Base-by-base conservation (phyloP, 73 alveolate species). In the Paramecium pentaurelia region DNA sequence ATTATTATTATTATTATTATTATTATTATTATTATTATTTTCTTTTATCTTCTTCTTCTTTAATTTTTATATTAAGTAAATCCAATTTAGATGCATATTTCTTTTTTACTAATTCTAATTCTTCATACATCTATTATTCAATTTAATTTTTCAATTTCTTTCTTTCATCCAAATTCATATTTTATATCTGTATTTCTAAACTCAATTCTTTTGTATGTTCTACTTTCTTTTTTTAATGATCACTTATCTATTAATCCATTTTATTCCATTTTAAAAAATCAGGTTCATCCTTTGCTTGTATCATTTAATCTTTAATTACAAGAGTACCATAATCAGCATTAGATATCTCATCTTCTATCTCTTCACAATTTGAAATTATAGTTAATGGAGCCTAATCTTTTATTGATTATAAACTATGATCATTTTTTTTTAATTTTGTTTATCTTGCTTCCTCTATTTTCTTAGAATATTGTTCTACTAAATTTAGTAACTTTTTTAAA, bases 251-350 rank as follows among this genome's bases (percentile, higher is more conserved):
- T 64, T 64, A 34, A 32, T 64, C 84, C 16, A 64, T 11, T 64
- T 64, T 64, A 64, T 64, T 64, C 84, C 84, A 64, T 27, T 64
- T 64, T 9, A 64, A 64, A n/a, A 64, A 64, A 27, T 64, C 84
- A 64, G 84, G 84, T 64, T 64, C 84, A 4, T 64, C 84, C 12
- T 64, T 64, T 3, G 84, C 7, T 7, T 64, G 28, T 28, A 64
- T 64, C 49, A 64, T 64, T 14, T 34, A 64, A 64, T 64, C 84
- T 12, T 28, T 64, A 16, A 64, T 34, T 1, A 64, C 49, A 10
- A 64, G 47, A 64, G 84, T 64, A 0, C 84, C 84, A 28, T 64
- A 64, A 64, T 34, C 84, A 49, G 45, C 40, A 60, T 60, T 22
- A 16, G 40, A 8, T 5, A 60, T 60, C 32, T 60, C 25, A 54